These are phyloP conservation scores for Saccharomyces hybrid DNA, from an alignment of 1,139 yeast species.

Conservation along the genomic window DNA sequence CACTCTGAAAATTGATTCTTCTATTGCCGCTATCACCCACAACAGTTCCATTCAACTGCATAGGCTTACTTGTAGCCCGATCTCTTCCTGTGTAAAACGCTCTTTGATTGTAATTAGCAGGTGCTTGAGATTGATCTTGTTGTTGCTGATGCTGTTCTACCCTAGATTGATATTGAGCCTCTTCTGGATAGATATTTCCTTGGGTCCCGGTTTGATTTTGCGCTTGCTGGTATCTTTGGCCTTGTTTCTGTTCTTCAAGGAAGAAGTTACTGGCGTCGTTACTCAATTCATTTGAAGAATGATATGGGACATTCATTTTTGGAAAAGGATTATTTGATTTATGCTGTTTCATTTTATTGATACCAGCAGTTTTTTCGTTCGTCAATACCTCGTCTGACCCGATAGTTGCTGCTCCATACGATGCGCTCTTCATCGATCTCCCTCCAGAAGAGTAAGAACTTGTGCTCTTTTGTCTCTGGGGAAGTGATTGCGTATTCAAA, in stretches of 20 bases:
- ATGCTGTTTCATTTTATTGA: slow-evolving; percentile 19
- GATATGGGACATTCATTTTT: slow-evolving; percentile 16
- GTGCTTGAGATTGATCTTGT: neutral
- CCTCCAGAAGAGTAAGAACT: slow-evolving; percentile 14
- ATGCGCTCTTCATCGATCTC: slow-evolving; percentile 6
- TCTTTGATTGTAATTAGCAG: neutral
- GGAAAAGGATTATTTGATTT: slow-evolving; percentile 33
- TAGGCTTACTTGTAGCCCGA: neutral
- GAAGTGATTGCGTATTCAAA: neutral
- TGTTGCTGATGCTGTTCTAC: neutral
- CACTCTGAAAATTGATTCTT: slow-evolving; percentile 7
- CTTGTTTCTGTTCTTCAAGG: slow-evolving; percentile 2
- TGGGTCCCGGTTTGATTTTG: neutral
- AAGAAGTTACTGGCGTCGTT: neutral
- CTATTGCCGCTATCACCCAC: neutral
- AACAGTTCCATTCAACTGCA: neutral
- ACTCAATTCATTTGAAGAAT: neutral
- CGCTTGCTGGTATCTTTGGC: slow-evolving; percentile 7
- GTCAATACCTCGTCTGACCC: slow-evolving; percentile 12
- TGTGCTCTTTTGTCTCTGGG: slow-evolving; percentile 12
- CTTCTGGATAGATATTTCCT: neutral
- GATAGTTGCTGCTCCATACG: slow-evolving; percentile 3
- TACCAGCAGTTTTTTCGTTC: slow-evolving; percentile 15
- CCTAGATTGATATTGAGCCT: neutral
- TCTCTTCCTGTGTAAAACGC: neutral